Base-by-base conservation (phyloP, 2,329 filamentous ascomycete species). In the Colletotrichum chrysophilum region DNA sequence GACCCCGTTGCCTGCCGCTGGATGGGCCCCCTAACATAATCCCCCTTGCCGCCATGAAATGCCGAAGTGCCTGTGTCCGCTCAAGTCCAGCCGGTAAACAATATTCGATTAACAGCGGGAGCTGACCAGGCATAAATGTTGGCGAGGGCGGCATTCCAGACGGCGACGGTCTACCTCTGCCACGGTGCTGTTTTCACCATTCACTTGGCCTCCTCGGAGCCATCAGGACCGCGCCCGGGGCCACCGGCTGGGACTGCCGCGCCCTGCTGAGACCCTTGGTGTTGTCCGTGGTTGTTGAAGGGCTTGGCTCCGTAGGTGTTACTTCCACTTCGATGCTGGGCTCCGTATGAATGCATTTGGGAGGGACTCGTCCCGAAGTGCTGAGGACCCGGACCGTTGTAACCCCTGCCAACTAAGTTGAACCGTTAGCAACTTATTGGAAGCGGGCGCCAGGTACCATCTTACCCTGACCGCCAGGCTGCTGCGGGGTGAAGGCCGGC, bases 401-500 rank as follows among this genome's bases (percentile, higher is more conserved):
- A 94, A 69, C 89, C 89, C 80, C 92, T 90, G 78, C 88, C 89
- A 87, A 93, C 90, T 93, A 79, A 74, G 78, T 77, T 77, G 77
- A 82, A 84, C 83, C 83, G 85, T 87, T 84, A 88, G 84, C 80
- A 79, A 77, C 70, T 78, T 71, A 76, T 77, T 70, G 74, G 74
- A 73, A 70, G 68, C 61, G 70, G 56, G 60, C 66, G 65, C 74
- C 65, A 36, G 58, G 74, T 66, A 75, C 58, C 38, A 75, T 75
- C 94, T 91, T 92, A 95, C 94, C 94, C 84, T 94, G 93, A 79
- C 90, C 92, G 78, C 80, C 83, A 62, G 91, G 91, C 78, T 94
- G 94, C 79, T 94, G 94, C 36, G 92, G 91, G 75, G 89, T 88
- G 84, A 94, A 96, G 69, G 92, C 91, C 48, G 94, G 94, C 82